phyloP scores from a whole-genome alignment of 345 rosid species.

The Noccaea caerulescens region DNA sequence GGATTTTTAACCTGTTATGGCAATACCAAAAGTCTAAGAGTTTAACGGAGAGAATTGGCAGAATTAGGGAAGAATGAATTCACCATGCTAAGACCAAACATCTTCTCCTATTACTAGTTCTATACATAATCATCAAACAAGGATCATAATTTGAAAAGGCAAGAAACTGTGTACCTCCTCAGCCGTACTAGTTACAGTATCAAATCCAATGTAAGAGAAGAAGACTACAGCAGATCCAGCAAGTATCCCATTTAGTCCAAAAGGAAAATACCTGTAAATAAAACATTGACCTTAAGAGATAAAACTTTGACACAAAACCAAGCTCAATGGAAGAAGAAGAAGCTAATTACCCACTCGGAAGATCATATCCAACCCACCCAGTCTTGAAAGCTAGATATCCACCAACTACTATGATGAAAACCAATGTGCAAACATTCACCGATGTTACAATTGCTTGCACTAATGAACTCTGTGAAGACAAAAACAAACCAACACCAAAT shows the following conservation, averaged over 20 bases:
- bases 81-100: slow-evolving; percentile 18
- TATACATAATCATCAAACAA: background rate
- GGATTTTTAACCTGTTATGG: slow-evolving; percentile 62
- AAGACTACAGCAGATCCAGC: slow-evolving; percentile 70
- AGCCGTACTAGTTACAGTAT: slow-evolving; percentile 70
- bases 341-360: slow-evolving; percentile 52
- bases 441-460: slow-evolving; percentile 67
- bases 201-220: slow-evolving; percentile 73
- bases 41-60: background rate
- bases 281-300: background rate
- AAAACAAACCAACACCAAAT: background rate
- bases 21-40: slow-evolving; percentile 22
- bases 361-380: slow-evolving; percentile 70
- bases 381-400: slow-evolving; percentile 60
- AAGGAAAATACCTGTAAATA: slow-evolving; percentile 57
- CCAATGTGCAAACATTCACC: slow-evolving; percentile 61
- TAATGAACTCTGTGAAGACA: slow-evolving; percentile 54
- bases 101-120: background rate
- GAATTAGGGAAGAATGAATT: slow-evolving; percentile 18
- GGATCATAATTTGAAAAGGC: slow-evolving; percentile 14
- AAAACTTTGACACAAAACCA: background rate
- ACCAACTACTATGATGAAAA: slow-evolving; percentile 59
- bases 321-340: slow-evolving; percentile 31
- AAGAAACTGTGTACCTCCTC: slow-evolving; percentile 56
- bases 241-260: slow-evolving; percentile 69